These are phyloP conservation scores for Zygoascus sp. DNA, from an alignment of 1,139 yeast species.

Conservation along the genomic window DNA sequence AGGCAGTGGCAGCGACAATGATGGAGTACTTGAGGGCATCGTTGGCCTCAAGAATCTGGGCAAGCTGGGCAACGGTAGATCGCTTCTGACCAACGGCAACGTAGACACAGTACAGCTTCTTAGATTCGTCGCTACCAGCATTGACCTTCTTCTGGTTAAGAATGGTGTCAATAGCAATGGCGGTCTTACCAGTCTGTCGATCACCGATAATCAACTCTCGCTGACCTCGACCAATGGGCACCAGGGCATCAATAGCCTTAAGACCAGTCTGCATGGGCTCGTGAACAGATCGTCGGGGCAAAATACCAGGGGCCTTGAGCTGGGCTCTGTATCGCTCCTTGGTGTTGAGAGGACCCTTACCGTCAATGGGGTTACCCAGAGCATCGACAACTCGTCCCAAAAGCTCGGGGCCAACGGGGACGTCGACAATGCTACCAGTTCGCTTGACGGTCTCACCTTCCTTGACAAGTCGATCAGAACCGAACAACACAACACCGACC, in stretches of 20 bases:
- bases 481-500: conserved; percentile 99
- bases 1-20: conserved; percentile 99
- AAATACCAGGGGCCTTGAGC: conserved; percentile 99
- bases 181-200: conserved; percentile 99
- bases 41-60: conserved; percentile 96
- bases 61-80: conserved; percentile 99
- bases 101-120: conserved; percentile 99
- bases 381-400: conserved; percentile 99
- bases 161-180: conserved; percentile 97
- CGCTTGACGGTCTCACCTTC: conserved; percentile 99
- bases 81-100: conserved; percentile 99
- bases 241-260: conserved; percentile 98
- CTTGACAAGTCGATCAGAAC: conserved; percentile 97
- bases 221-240: conserved; percentile 99
- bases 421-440: conserved; percentile 99
- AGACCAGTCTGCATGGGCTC: conserved; percentile 99
- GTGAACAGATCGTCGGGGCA: conserved; percentile 97
- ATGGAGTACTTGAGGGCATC: conserved; percentile 98
- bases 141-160: conserved; percentile 99
- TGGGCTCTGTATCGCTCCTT: conserved; percentile 89
- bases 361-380: conserved; percentile 98
- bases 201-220: conserved; percentile 99
- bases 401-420: conserved; percentile 97
- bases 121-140: conserved; percentile 86
- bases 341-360: conserved; percentile 96